Evolutionary conservation across 129 eudicot genomes (phyloP), one percentile per base, ranked within the genome.

Genomic region (Escallonia herrerae): DNA sequence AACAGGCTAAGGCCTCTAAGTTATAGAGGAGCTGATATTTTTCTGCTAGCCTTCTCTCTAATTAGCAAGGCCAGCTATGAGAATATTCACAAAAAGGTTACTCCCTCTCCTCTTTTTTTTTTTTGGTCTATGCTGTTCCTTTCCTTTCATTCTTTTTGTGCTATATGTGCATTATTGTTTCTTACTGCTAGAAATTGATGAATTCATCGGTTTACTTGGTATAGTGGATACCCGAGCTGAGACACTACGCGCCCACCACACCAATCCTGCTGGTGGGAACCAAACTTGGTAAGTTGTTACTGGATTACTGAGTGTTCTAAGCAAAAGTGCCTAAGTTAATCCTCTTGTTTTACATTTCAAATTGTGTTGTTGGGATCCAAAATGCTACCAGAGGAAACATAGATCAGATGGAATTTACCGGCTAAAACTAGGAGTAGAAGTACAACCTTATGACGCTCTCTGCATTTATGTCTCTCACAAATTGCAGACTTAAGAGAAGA

Each of bases 41-140:
- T 89, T 62, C 65, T 89, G 0, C 58, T 89, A 62, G 90, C 95
- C 6, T 89, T 89, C 69, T 89, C 96, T 52, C 84, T 89, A 8
- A 77, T 85, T 51, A 85, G 87, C 82, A 89, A 89, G 72, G 90
- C 96, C 55, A 89, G 96, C 79, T 89, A 82, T 69, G 94, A 85
- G 56, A 89, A 89, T 76, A 80, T 89, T 14, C 58, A 73, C 79
- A 83, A 83, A 54, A 89, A 89, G 96, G 96, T 86, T 54, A 0
- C 15, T 46, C 52, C 43, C 64, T 63, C 15, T 14, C 6, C 7
- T 40, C 4, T 11, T 49, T 15, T 62, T 40, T 40, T 4, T 10
- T 15, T 65, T 50, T 60, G 33, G 14, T 39, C 38, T 50, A 38
- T 22, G 33, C 49, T 45, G 49, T 8, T 45, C 7, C 49, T 58